These are phyloP conservation scores for Monilinia vaccinii-corymbosi DNA, from an alignment of 2,329 filamentous ascomycete genomes.

Conservation along the genomic window DNA sequence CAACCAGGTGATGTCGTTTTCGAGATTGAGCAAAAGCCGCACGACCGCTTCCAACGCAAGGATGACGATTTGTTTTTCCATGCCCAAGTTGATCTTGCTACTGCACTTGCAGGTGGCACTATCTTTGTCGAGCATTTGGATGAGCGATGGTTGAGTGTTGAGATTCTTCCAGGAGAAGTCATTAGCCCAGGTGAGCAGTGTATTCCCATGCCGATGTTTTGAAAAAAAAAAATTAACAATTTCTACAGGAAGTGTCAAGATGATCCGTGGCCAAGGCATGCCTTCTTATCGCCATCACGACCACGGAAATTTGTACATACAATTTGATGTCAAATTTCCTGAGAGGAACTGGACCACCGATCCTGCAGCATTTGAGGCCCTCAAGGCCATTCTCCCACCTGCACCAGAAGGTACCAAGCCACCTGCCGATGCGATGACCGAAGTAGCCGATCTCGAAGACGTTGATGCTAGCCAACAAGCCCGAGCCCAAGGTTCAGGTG, in stretches of 20 bases:
- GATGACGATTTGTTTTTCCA: slow-evolving; percentile 95
- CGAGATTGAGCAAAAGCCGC: slow-evolving; percentile 99
- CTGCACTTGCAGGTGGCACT: slow-evolving; percentile 82
- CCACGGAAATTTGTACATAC: slow-evolving; percentile 90
- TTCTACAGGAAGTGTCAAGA: slow-evolving; percentile 70
- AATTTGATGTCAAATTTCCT: slow-evolving; percentile 97
- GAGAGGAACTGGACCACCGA: slow-evolving; percentile 62
- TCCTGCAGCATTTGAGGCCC: slow-evolving; percentile 61
- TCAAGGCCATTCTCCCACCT: slow-evolving; percentile 78
- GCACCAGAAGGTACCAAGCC: slow-evolving; percentile 52
- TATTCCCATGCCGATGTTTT: neutral
- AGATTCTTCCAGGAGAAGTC: slow-evolving; percentile 88
- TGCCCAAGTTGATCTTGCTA: slow-evolving; percentile 90
- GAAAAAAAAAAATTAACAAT: slow-evolving; percentile 23
- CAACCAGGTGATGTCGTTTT: slow-evolving; percentile 95
- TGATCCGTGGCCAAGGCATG: slow-evolving; percentile 96
- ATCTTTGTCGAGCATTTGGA: slow-evolving; percentile 95
- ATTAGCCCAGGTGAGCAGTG: slow-evolving; percentile 71
- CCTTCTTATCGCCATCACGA: slow-evolving; percentile 93
- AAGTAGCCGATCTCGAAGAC: slow-evolving; percentile 80
- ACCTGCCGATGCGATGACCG: slow-evolving; percentile 80
- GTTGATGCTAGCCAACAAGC: slow-evolving; percentile 61
- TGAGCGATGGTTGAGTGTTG: slow-evolving; percentile 90
- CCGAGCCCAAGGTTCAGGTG: slow-evolving; percentile 57
- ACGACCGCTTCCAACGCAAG: slow-evolving; percentile 87